A percentile compares a stretch with the other conserved stretches of the same genome.
These are phyloP conservation scores for Poteriospumella lacustris DNA, from an alignment of 108 stramenopile species.

Conservation along the genomic window DNA sequence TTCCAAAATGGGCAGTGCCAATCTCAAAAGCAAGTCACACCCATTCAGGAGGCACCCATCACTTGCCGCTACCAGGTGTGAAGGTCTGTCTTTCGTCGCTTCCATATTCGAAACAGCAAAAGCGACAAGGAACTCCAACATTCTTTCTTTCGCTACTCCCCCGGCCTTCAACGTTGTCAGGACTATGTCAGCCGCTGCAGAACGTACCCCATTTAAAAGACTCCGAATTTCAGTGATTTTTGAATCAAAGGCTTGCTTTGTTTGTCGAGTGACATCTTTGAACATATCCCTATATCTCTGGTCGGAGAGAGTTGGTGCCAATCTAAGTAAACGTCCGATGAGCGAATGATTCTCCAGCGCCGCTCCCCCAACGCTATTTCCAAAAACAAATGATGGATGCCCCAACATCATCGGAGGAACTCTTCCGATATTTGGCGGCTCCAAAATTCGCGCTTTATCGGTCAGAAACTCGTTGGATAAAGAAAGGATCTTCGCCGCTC, in stretches of 20 bases:
- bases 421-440: no score
- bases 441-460: no score
- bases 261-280: slow-evolving; percentile 4
- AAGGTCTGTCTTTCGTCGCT: slow-evolving; percentile 45
- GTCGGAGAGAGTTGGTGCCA: slow-evolving; percentile 3
- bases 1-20: slow-evolving; percentile 45
- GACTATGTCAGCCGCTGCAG: slow-evolving; percentile 24
- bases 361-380: slow-evolving; percentile 13
- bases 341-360: slow-evolving; percentile 25
- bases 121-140: slow-evolving; percentile 32
- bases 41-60: slow-evolving; percentile 43
- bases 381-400: no score
- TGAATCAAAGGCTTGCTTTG: background rate
- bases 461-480: no score
- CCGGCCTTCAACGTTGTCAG: slow-evolving; percentile 11
- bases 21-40: slow-evolving; percentile 32
- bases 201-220: background rate
- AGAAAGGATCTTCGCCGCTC: no score
- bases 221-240: background rate
- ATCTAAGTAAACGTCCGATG: slow-evolving; percentile 1
- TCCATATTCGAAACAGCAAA: slow-evolving; percentile 34
- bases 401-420: no score
- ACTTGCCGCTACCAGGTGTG: slow-evolving; percentile 35
- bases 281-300: background rate
- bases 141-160: background rate